phyloP scores from a whole-genome alignment of 2,329 filamentous ascomycete species.

The Coccinonectria pachysandricola region DNA sequence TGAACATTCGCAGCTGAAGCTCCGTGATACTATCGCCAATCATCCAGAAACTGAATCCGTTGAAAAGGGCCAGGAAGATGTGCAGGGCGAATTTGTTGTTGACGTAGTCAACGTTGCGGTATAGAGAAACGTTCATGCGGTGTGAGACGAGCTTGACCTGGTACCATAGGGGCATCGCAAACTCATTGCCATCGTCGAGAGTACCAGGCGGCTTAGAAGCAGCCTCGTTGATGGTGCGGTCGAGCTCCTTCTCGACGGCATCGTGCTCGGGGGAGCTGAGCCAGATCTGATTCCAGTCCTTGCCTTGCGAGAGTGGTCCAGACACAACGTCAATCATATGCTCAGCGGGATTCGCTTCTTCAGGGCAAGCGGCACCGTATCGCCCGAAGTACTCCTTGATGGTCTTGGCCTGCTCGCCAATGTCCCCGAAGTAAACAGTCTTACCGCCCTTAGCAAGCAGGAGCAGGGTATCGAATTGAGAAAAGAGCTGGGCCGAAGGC shows the following conservation, averaged over 20 bases:
- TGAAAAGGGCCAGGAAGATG: conserved; percentile 44
- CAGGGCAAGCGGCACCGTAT: conserved; percentile 52
- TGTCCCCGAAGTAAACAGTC: conserved; percentile 58
- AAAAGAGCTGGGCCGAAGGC: conserved; percentile 55
- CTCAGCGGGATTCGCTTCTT: conserved; percentile 60
- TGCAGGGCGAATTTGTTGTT: conserved; percentile 53
- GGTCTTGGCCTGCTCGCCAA: conserved; percentile 44
- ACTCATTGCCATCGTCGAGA: conserved; percentile 51
- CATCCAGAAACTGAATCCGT: conserved; percentile 53
- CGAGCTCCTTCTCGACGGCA: conserved; percentile 49
- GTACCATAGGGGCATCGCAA: conserved; percentile 54
- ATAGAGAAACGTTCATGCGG: conserved; percentile 53
- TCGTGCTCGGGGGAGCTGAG: conserved; percentile 50
- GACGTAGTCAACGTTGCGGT: conserved; percentile 56
- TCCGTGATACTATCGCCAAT: conserved; percentile 40
- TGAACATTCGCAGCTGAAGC: conserved; percentile 46
- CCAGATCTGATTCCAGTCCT: conserved; percentile 63
- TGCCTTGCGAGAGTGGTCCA: conserved; percentile 34
- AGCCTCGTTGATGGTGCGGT: conserved; percentile 48
- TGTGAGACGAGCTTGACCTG: conserved; percentile 55
- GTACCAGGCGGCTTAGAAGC: conserved; percentile 31
- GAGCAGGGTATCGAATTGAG: conserved; percentile 55
- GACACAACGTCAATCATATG: conserved; percentile 59
- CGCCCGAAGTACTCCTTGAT: conserved; percentile 55
- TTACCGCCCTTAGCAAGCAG: conserved; percentile 55